phyloP scores from a whole-genome alignment of 2,329 filamentous ascomycete species.

The Pseudopyricularia javanii region DNA sequence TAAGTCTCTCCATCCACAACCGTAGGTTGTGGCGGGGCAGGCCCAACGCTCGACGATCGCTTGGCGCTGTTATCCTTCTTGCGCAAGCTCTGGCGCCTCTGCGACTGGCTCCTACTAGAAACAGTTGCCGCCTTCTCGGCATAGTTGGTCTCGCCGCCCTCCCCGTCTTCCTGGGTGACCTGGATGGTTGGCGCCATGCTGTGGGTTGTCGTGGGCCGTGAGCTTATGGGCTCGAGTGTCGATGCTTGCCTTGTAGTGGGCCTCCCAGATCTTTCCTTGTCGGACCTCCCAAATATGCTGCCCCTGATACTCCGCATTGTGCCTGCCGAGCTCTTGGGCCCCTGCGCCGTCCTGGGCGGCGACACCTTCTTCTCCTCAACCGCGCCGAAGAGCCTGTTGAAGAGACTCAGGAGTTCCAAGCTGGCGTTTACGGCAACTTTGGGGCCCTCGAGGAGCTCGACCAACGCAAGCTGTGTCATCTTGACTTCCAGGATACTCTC shows the following conservation, averaged over 20 bases:
- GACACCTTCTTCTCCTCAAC: conserved; percentile 29
- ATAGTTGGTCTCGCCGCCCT: conserved; percentile 20
- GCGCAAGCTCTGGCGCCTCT: conserved; percentile 37
- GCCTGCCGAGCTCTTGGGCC: conserved; percentile 58
- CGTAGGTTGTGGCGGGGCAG: conserved; percentile 19
- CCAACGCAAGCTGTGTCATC: conserved; percentile 79
- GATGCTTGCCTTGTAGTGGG: conserved; percentile 27
- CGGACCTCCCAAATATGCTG: conserved; percentile 60
- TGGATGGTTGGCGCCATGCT: conserved; percentile 58
- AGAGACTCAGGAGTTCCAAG: conserved; percentile 72
- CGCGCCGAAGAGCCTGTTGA: conserved; percentile 66
- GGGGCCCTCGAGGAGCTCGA: conserved; percentile 74
- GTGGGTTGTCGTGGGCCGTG: conserved; percentile 30
- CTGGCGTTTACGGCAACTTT: conserved; percentile 80
- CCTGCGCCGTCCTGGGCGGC: conserved; percentile 30
- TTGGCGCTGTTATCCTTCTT: conserved; percentile 37
- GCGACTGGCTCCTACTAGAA: conserved; percentile 28
- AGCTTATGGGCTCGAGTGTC: conserved; percentile 16
- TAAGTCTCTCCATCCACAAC: conserved; percentile 37
- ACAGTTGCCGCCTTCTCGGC: conserved; percentile 22
- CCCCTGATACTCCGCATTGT: conserved; percentile 59
- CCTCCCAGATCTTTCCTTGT: conserved; percentile 28
- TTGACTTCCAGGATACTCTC: conserved; percentile 85
- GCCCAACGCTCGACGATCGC: conserved; percentile 30
- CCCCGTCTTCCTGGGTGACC: conserved; percentile 54